These are phyloP conservation scores for Moricandia moricandioides DNA, from an alignment of 345 rosid species.

Conservation along the genomic window DNA sequence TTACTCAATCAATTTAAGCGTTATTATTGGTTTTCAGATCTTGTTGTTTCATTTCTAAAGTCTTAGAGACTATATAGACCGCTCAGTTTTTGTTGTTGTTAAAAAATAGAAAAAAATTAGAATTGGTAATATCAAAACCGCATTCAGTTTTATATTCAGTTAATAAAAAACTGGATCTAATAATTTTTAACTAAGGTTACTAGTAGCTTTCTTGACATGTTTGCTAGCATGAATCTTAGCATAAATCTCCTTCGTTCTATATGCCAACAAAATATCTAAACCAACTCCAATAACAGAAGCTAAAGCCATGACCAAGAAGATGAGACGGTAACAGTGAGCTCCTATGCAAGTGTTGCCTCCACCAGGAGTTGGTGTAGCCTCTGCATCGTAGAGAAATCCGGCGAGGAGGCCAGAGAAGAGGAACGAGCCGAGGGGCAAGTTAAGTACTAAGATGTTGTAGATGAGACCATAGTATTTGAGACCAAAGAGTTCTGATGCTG, in stretches of 20 bases:
- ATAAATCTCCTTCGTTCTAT: constrained; percentile 62
- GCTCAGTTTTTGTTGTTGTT: background rate
- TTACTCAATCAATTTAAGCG: background rate
- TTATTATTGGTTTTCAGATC: background rate
- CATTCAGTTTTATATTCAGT: background rate
- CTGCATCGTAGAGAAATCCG: constrained; percentile 69
- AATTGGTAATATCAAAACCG: background rate
- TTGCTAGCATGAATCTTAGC: constrained; percentile 50
- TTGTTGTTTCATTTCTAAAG: background rate
- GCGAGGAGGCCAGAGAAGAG: constrained; percentile 93
- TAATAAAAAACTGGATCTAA: background rate
- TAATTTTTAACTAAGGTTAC: constrained; percentile 24
- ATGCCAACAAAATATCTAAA: constrained; percentile 59
- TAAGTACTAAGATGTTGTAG: constrained; percentile 83
- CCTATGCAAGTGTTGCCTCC: constrained; percentile 92
- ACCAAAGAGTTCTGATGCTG: constrained; percentile 94
- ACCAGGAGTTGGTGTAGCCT: constrained; percentile 69
- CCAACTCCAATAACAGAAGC: constrained; percentile 65
- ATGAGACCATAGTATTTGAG: constrained; percentile 83
- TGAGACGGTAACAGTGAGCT: constrained; percentile 79
- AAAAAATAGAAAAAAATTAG: background rate
- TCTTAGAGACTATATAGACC: background rate
- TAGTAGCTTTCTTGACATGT: constrained; percentile 42
- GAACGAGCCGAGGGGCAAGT: constrained; percentile 90
- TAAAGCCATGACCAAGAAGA: constrained; percentile 69